Evolutionary conservation across 1,139 yeast species (phyloP), one percentile per base, ranked within the genome.

Genomic region (Pichia kudriavzevii): DNA sequence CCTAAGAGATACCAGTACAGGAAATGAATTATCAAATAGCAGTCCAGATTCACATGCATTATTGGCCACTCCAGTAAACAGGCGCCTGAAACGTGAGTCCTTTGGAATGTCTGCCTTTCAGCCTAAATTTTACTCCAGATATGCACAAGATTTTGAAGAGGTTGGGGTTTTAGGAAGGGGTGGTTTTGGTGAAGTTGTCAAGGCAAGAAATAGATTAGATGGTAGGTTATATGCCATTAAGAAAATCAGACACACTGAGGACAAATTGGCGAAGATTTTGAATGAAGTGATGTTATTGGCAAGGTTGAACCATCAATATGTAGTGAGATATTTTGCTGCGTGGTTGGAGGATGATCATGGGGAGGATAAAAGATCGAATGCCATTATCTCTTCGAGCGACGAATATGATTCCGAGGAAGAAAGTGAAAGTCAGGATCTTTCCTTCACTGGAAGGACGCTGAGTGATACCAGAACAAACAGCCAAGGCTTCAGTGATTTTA

Each of bases 111-210:
- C 47, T 3, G 35, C 36, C n/a, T 45, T 45, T 31, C 41, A 44
- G 2, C 32, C 45, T 2, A 45, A 44, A 39, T 53, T 30, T 27
- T 58, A 60, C 34, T 79, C 88, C 0, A 64, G 91, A 39, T 80
- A 80, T 53, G 73, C 72, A 1, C 73, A 75, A 39, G 98, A 93
- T 54, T 93, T 93, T 57, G 98, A 91, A 57, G 98, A 91, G 55
- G 81, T 87, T 30, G 93, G 93, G 0, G 72, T 77, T 17, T 60
- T 93, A n/a, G 98, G 99, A 2, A 76, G 79, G 49, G 99, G 99
- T 22, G 98, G 94, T 0, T 93, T 81, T 61, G 99, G 98, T 7
- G 95, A 88, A 55, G 99, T 93, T 10, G 95, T 91, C 13, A 88
- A 88, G 52, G 98, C 93, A 0, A 67, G 98, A 42, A 88, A 87